Evolutionary conservation across 75 land plant genomes (phyloP), one percentile per base, ranked within the genome.

Genomic region (Chamaecyparis obtusa): DNA sequence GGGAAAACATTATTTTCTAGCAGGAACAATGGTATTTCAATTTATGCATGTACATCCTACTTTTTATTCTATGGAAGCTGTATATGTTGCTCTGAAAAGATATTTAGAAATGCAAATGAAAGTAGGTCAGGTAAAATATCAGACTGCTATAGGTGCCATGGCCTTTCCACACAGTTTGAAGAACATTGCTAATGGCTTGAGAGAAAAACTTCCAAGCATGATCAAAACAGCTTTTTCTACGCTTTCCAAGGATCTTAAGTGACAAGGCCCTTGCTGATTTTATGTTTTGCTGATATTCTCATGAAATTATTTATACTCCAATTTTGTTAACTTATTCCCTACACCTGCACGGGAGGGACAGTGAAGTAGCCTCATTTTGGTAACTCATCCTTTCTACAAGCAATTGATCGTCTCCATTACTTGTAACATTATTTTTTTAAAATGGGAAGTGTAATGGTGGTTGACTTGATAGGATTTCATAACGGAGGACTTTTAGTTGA

Each of bases 41-140:
- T 90, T 89, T 44, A 96, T 95, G 94, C 92, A 93, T 89, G 91
- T 94, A 71, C 95, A 89, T 83, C 89, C 92, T 56, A 84, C 95
- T 14, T 89, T 98, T 13, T 84, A 92, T 84, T 90, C 96, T 49
- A 91, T 96, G 75, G 94, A 94, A 83, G 71, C 93, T 75, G 93
- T 95, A 24, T 91, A 96, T 60, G 87, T 90, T 32, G 91, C 92
- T 84, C 89, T 97, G 55, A 89, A 88, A 84, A 90, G 83, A 64
- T 98, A 90, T 77, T 87, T 98, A 87, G 91, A 91, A 71, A 85
- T 84, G 57, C 89, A 91, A 64, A 83, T 88, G 19, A 83, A 86
- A 35, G 27, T 9, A 16, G 37, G 87, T 39, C 54, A 88, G 76
- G 75, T 41, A 74, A 71, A 77, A 16, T 41, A 69, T 37, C 10